Conservation (phyloP, 495 filamentous ascomycete genomes). For the Penicillium robsamsonii region DNA sequence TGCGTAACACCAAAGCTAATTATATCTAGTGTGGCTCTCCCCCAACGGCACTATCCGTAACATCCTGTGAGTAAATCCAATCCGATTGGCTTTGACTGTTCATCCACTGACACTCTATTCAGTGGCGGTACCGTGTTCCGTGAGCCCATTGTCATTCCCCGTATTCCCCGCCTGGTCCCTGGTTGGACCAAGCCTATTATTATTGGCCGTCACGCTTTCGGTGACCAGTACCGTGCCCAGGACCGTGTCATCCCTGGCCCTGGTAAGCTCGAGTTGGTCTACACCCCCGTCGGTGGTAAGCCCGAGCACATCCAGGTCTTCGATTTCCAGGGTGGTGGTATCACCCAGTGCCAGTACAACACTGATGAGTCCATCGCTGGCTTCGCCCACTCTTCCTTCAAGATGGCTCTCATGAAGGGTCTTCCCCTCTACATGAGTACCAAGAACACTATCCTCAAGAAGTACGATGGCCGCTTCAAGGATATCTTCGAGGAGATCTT, state of each 20-base stretch:
- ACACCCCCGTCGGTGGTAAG: constrained; percentile 78
- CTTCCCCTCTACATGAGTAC: constrained; percentile 97
- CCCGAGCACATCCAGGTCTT: constrained; percentile 86
- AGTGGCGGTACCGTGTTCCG: constrained; percentile 94
- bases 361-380: constrained; percentile 90
- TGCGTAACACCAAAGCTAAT: constrained; percentile 18
- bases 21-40: constrained; percentile 84
- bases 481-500: constrained; percentile 99
- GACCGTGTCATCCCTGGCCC: constrained; percentile 77
- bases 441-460: constrained; percentile 99
- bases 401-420: constrained; percentile 81
- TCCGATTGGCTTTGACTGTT: background rate
- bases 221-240: constrained; percentile 96
- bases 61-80: constrained; percentile 53
- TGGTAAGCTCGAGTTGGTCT: constrained; percentile 90
- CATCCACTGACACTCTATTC: constrained; percentile 7
- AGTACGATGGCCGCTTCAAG: constrained; percentile 97
- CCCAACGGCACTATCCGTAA: constrained; percentile 99
- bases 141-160: constrained; percentile 93
- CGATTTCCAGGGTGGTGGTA: constrained; percentile 83
- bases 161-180: constrained; percentile 86
- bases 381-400: constrained; percentile 95
- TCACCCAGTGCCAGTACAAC: constrained; percentile 96
- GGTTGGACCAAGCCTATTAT: constrained; percentile 99
- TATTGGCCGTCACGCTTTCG: constrained; percentile 97